These are phyloP conservation scores for Fomes fomentarius DNA, from an alignment of 1,284 basidiomycete species.

Conservation along the genomic window DNA sequence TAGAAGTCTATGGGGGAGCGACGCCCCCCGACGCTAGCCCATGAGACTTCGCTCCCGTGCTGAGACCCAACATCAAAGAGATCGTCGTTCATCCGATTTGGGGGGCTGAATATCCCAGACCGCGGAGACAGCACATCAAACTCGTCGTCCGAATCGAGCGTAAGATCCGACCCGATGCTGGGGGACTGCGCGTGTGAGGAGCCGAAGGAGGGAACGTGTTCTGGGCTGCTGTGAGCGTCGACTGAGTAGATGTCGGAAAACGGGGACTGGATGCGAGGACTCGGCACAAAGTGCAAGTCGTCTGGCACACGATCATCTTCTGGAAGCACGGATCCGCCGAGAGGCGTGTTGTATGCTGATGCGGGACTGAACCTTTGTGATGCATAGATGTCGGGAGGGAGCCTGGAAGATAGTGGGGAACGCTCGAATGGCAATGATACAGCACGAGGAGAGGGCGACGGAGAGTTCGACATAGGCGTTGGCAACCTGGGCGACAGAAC, in stretches of 20 bases:
- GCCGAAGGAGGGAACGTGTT: slow-evolving; percentile 5
- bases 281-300: slow-evolving; percentile 14
- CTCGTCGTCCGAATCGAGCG: slow-evolving; percentile 26
- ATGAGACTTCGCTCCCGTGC: slow-evolving; percentile 28
- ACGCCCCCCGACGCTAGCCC: slow-evolving; percentile 33
- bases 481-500: slow-evolving; percentile 21
- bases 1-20: slow-evolving; percentile 28
- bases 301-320: slow-evolving; percentile 8
- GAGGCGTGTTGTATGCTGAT: slow-evolving; percentile 27
- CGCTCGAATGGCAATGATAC: slow-evolving; percentile 11
- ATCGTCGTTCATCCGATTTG: slow-evolving; percentile 23
- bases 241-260: slow-evolving; percentile 30
- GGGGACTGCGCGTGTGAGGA: slow-evolving; percentile 25
- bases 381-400: slow-evolving; percentile 26
- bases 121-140: slow-evolving; percentile 31
- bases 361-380: slow-evolving; percentile 16
- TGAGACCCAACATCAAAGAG: slow-evolving; percentile 27
- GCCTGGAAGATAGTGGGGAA: slow-evolving; percentile 27
- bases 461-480: slow-evolving; percentile 25
- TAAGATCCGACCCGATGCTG: slow-evolving; percentile 22
- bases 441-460: slow-evolving; percentile 18
- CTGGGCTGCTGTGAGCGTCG: slow-evolving; percentile 21
- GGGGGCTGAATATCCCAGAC: slow-evolving; percentile 35
- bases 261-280: slow-evolving; percentile 29
- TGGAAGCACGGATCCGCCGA: slow-evolving; percentile 19